These are phyloP conservation scores for Triadica sebifera DNA, from an alignment of 345 rosid species.

Conservation along the genomic window DNA sequence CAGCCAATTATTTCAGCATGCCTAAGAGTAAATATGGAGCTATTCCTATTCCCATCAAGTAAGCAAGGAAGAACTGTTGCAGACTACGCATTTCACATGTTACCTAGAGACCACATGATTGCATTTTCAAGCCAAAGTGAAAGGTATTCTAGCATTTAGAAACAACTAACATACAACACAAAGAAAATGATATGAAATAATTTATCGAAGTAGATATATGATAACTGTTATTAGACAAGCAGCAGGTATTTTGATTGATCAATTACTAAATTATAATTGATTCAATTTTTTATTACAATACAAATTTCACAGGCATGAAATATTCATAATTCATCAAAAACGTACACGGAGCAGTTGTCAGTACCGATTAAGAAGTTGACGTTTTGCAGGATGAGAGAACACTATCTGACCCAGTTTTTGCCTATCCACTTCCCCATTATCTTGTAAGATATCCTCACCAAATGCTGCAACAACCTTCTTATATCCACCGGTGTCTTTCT, in stretches of 20 bases:
- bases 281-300: background rate
- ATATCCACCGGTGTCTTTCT: slow-evolving; percentile 32
- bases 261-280: background rate
- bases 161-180: background rate
- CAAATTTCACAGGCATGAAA: background rate
- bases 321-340: background rate
- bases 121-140: background rate
- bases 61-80: too few species aligned
- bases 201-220: background rate
- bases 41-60: too few species aligned
- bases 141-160: background rate
- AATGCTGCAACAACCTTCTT: slow-evolving; percentile 34
- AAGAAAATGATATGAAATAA: background rate
- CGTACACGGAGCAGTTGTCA: too few species aligned
- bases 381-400: slow-evolving; percentile 75
- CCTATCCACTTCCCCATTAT: slow-evolving; percentile 49
- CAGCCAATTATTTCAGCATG: too few species aligned
- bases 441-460: slow-evolving; percentile 33
- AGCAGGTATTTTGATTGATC: background rate
- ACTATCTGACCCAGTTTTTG: slow-evolving; percentile 74
- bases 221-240: background rate
- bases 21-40: too few species aligned
- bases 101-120: background rate
- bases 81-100: too few species aligned
- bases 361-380: slow-evolving; percentile 78